phyloP scores from a whole-genome alignment of 2,329 filamentous ascomycete species.

The Phoma herbarum region DNA sequence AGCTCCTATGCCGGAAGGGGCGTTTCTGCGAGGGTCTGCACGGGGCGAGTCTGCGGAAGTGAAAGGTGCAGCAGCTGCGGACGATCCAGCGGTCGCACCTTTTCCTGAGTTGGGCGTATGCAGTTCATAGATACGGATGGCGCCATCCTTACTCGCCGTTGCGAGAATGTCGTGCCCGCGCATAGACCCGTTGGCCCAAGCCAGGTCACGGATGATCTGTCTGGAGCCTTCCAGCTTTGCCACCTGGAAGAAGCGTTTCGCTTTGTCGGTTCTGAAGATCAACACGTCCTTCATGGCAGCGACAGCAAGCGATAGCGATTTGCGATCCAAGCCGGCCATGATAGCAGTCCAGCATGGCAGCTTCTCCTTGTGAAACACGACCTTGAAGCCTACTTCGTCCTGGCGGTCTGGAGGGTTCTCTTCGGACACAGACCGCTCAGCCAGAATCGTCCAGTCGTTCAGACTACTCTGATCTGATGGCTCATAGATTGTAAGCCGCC shows the following conservation, averaged over 20 bases:
- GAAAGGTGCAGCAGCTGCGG: conserved; percentile 31
- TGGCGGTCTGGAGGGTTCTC: conserved; percentile 71
- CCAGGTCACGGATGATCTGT: conserved; percentile 83
- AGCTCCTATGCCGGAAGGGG: conserved; percentile 63
- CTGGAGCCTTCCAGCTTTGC: conserved; percentile 77
- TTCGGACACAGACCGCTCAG: conserved; percentile 77
- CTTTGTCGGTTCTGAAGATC: conserved; percentile 79
- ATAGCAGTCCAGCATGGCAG: conserved; percentile 81
- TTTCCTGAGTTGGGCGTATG: conserved; percentile 65
- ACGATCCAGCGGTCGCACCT: conserved; percentile 35
- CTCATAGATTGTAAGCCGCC: conserved; percentile 80
- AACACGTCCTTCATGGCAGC: conserved; percentile 85
- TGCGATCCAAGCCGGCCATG: conserved; percentile 80
- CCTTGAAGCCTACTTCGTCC: conserved; percentile 85
- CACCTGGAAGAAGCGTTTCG: conserved; percentile 85
- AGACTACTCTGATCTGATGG: conserved; percentile 85
- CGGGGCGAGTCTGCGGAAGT: conserved; percentile 33
- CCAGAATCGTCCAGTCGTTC: conserved; percentile 76
- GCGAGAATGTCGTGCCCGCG: conserved; percentile 90
- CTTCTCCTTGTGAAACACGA: conserved; percentile 88
- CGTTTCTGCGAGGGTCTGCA: conserved; percentile 41
- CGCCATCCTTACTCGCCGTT: conserved; percentile 91
- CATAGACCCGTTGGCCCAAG: conserved; percentile 92
- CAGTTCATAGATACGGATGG: conserved; percentile 86
- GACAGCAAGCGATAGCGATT: conserved; percentile 82